Base-by-base conservation (phyloP, 345 rosid genomes). In the Carallia brachiata region DNA sequence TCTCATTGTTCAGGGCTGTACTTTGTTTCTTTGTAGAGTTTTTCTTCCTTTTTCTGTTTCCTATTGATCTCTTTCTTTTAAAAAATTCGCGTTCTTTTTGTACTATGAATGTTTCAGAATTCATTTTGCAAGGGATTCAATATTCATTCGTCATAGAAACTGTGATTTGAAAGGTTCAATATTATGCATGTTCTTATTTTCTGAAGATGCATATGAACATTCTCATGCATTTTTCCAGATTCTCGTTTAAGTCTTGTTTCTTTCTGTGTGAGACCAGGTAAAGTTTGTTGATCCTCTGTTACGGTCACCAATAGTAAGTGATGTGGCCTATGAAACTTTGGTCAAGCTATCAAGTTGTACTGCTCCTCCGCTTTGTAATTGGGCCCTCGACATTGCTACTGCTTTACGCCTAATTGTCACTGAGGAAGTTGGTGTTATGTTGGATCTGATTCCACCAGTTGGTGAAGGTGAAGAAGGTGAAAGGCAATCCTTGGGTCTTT, bases 341-440 rank as follows among this genome's bases (percentile, higher is more conserved):
- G 96, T 90, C 87, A 92, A 87, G 82, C 90, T 95, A 5, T 78
- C 97, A 65, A 82, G 79, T 81, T 95, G 99, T 77, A 87, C 89
- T 5, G 93, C 87, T 61, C 61, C 82, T 69, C 99, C 99, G 47
- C 85, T 92, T 36, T 89, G 97, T 81, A 85, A 89, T 75, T 92
- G 97, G 97, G 99, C 93, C 69, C 83, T 84, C 32, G 99, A 95
- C 68, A 88, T 92, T 78, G 93, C 97, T 73, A 88, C 97, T 84
- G 96, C 97, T 80, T 80, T 95, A 75, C 89, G 96, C 40, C 73
- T 92, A 72, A 86, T 89, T 32, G 84, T 77, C 36, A 83, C 79
- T 5, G 93, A 86, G 80, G 96, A 83, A 66, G 87, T 73, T 63
- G 61, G 75, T 72, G n/a, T 78, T 74, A 77, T 85, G 66, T 83